Conservation (phyloP, 108 stramenopile genomes). For the Stephanodiscus minutulus region DNA sequence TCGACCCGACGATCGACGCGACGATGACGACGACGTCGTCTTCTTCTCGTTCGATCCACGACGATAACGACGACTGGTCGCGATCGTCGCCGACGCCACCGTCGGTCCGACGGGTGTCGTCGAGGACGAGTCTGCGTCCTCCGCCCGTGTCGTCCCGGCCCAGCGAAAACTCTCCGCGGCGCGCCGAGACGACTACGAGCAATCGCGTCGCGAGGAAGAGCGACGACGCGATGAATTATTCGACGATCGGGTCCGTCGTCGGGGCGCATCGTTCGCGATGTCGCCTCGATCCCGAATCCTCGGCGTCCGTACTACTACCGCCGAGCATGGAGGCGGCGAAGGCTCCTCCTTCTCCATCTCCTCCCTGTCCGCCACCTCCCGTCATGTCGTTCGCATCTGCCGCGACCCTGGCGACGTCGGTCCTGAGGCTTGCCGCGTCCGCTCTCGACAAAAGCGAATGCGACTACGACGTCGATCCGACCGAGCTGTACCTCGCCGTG, state of each 20-base stretch:
- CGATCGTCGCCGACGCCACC: too few relatives aligned
- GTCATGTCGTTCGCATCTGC: not conserved
- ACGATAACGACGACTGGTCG: too few relatives aligned
- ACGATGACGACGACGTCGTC: too few relatives aligned
- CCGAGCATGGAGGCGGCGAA: too few relatives aligned
- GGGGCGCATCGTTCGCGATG: too few relatives aligned
- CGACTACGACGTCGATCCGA: constrained; percentile 78
- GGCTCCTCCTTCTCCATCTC: not conserved
- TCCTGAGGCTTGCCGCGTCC: not conserved
- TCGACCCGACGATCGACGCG: too few relatives aligned
- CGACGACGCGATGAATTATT: not conserved
- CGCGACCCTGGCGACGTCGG: not conserved
- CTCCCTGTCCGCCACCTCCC: not conserved
- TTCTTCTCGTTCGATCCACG: too few relatives aligned
- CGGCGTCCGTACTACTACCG: not conserved
- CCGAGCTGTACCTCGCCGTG: constrained; percentile 65
- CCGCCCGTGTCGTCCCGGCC: too few relatives aligned
- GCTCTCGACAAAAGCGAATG: constrained; percentile 42
- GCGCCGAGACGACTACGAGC: too few relatives aligned
- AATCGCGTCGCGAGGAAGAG: not conserved
- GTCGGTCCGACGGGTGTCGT: too few relatives aligned
- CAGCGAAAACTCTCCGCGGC: not conserved
- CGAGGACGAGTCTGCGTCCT: too few relatives aligned
- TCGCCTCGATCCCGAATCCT: not conserved
- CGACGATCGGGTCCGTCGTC: not conserved